Percentiles rank a stretch among this genome's conserved stretches.
phyloP scores from a whole-genome alignment of 2,329 filamentous ascomycete species.

The Fusarium bulbicola region DNA sequence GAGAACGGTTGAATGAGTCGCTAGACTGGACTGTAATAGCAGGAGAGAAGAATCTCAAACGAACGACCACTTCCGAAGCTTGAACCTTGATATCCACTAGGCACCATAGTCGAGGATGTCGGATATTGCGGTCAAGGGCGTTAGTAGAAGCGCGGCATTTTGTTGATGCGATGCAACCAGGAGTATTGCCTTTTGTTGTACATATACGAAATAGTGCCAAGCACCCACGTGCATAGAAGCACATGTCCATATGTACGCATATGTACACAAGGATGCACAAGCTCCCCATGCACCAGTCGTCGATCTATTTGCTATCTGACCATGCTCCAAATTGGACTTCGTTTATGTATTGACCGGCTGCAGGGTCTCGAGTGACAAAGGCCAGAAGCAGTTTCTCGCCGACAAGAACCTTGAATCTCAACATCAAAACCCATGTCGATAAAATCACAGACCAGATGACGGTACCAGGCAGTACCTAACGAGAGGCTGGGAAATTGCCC shows the following conservation, averaged over 20 bases:
- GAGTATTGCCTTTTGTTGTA: slow-evolving; percentile 3
- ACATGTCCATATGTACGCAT: background rate
- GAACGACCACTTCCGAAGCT: background rate
- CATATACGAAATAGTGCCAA: slow-evolving; percentile 8
- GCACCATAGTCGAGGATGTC: background rate
- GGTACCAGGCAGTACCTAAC: slow-evolving; percentile 27
- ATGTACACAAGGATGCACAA: background rate
- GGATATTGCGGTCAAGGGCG: slow-evolving; percentile 23
- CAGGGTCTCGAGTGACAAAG: slow-evolving; percentile 16
- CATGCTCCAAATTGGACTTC: slow-evolving; percentile 13
- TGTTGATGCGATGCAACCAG: slow-evolving; percentile 17
- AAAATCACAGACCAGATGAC: slow-evolving; percentile 29
- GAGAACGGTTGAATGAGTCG: slow-evolving; percentile 21
- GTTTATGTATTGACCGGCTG: slow-evolving; percentile 12
- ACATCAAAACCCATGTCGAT: slow-evolving; percentile 27
- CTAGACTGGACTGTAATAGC: slow-evolving; percentile 6
- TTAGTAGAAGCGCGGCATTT: slow-evolving; percentile 22
- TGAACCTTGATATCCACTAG: slow-evolving; percentile 2
- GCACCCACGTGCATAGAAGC: background rate
- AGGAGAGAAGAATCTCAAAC: background rate
- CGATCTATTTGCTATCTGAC: slow-evolving; percentile 22
- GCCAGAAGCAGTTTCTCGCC: slow-evolving; percentile 25
- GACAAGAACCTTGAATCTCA: slow-evolving; percentile 34
- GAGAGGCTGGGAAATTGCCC: slow-evolving; percentile 40
- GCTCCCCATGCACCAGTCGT: slow-evolving; percentile 19